Conservation (phyloP, 768 basidiomycete genomes). For the Lactarius akahatsu region DNA sequence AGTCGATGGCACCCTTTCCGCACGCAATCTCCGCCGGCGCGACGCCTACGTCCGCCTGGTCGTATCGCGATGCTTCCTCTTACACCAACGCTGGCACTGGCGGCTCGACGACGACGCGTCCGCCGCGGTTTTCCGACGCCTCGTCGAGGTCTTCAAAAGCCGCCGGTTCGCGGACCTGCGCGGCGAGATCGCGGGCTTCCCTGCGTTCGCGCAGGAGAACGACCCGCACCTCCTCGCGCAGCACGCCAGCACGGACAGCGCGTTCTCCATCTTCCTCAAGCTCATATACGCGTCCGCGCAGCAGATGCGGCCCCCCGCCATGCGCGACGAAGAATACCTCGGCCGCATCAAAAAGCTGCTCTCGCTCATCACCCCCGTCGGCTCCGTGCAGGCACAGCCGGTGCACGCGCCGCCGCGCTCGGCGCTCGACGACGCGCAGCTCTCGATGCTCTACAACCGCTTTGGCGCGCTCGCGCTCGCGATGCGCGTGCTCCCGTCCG, state of each 20-base stretch:
- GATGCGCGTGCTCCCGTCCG: constrained; percentile 61
- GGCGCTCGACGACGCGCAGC: constrained; percentile 48
- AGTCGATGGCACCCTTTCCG: constrained; percentile 42
- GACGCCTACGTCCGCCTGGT: constrained; percentile 73
- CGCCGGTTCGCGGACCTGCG: constrained; percentile 74
- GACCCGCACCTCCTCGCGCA: constrained; percentile 54
- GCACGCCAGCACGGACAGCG: constrained; percentile 58
- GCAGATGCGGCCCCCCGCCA: constrained; percentile 34
- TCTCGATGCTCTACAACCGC: constrained; percentile 82
- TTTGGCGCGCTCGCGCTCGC: constrained; percentile 70
- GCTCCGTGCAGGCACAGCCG: constrained; percentile 46
- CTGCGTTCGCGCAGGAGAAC: constrained; percentile 60
- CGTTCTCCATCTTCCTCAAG: constrained; percentile 80
- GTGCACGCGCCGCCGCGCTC: constrained; percentile 40
- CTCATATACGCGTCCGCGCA: constrained; percentile 66
- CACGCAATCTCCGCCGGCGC: constrained; percentile 47
- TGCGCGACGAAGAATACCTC: constrained; percentile 36
- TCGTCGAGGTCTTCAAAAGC: constrained; percentile 72
- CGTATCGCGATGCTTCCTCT: constrained; percentile 67
- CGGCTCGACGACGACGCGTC: constrained; percentile 53
- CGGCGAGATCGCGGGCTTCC: constrained; percentile 62
- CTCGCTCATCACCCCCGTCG: constrained; percentile 69
- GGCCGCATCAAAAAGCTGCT: constrained; percentile 64
- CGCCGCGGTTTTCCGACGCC: constrained; percentile 55
- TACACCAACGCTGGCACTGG: constrained; percentile 82